Evolutionary conservation across 176 grass and related monocot species (phyloP).

Genomic region (Carex myosuroides): DNA sequence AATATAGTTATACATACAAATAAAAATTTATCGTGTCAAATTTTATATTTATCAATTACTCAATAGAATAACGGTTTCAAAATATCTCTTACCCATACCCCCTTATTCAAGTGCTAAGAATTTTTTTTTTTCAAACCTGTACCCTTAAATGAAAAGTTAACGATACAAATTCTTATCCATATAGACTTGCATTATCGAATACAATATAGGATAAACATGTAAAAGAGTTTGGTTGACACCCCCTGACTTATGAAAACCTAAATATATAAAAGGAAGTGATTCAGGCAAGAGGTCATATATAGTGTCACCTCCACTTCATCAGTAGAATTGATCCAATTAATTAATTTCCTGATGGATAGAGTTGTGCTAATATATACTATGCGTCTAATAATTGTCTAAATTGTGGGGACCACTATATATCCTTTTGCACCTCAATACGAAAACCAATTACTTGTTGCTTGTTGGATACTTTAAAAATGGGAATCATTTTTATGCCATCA

Average conservation of each 20-base stretch:
- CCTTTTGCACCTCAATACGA: background rate
- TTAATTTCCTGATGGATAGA: background rate
- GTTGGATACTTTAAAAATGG: background rate
- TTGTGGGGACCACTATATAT: background rate
- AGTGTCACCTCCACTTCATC: background rate
- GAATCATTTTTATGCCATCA: conserved; percentile 2
- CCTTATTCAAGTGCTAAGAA: too few species aligned
- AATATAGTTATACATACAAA: too few species aligned
- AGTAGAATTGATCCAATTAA: background rate
- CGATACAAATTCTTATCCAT: too few species aligned
- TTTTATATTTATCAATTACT: too few species aligned
- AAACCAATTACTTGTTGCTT: background rate
- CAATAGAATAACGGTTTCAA: too few species aligned
- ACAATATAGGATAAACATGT: too few species aligned
- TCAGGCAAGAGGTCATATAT: background rate
- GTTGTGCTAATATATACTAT: background rate
- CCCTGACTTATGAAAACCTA: background rate
- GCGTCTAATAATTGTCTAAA: background rate
- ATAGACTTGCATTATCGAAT: too few species aligned
- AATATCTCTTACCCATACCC: too few species aligned
- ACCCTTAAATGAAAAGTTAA: too few species aligned
- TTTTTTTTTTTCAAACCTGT: too few species aligned
- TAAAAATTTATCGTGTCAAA: too few species aligned
- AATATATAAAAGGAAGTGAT: background rate
- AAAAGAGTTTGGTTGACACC: too few species aligned